phyloP scores from a whole-genome alignment of 768 basidiomycete species.

The Nidularia pulvinata region DNA sequence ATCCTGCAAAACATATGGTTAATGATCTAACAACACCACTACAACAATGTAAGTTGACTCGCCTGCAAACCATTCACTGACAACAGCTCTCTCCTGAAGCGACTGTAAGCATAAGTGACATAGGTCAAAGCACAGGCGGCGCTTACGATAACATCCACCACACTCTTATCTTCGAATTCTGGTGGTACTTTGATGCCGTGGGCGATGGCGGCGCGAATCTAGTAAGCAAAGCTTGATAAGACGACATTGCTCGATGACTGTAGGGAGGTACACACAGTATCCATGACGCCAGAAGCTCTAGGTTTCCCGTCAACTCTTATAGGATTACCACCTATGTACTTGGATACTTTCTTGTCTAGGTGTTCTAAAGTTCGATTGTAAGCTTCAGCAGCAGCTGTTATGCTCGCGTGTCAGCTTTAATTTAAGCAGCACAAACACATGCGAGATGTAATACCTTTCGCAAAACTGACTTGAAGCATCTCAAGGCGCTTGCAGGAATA shows the following conservation, averaged over 20 bases:
- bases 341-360: conserved; percentile 67
- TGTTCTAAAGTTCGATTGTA: conserved; percentile 63
- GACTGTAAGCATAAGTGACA: not conserved
- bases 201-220: conserved; percentile 70
- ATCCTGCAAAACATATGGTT: conserved; percentile 28
- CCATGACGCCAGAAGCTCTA: conserved; percentile 71
- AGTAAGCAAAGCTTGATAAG: not conserved
- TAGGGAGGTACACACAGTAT: conserved; percentile 49
- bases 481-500: conserved; percentile 68
- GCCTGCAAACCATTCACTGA: conserved; percentile 81
- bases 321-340: conserved; percentile 66
- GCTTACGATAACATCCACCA: conserved; percentile 59
- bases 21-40: conserved; percentile 2
- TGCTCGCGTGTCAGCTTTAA: conserved; percentile 1
- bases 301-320: conserved; percentile 78
- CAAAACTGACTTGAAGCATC: conserved; percentile 60
- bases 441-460: conserved; percentile 49
- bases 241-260: conserved; percentile 6
- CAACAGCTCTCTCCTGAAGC: conserved; percentile 66
- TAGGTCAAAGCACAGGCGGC: no score
- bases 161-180: conserved; percentile 66
- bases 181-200: conserved; percentile 72
- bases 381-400: conserved; percentile 58
- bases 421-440: not conserved
- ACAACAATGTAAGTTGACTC: conserved; percentile 5